phyloP scores from a whole-genome alignment of 768 basidiomycete genomes.

The Tylopilus balloui region DNA sequence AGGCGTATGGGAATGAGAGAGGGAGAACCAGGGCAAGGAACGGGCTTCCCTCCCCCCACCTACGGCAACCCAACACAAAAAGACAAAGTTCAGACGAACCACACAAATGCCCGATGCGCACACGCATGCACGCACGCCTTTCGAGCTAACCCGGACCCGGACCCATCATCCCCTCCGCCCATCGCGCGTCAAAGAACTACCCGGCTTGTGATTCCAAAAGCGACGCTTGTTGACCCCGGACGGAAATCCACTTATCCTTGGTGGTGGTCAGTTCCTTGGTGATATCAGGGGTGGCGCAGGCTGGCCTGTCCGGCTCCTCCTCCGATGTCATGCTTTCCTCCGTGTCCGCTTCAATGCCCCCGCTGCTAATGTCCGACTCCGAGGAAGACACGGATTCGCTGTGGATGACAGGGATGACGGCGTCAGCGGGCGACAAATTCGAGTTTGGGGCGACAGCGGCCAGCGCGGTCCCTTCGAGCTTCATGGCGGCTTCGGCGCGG shows the following conservation, averaged over 20 bases:
- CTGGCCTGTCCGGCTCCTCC: slow-evolving; percentile 50
- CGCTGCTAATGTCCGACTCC: slow-evolving; percentile 56
- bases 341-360: slow-evolving; percentile 64
- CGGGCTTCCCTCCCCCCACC: neutral
- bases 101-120: neutral
- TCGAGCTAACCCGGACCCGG: neutral
- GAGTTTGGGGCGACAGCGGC: slow-evolving; percentile 10
- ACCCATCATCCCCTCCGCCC: neutral
- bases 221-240: slow-evolving; percentile 46
- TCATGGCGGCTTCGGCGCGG: slow-evolving; percentile 32
- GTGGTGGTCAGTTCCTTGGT: slow-evolving; percentile 24
- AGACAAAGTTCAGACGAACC: neutral
- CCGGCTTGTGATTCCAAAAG: slow-evolving; percentile 13
- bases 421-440: slow-evolving; percentile 9
- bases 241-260: slow-evolving; percentile 75
- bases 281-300: slow-evolving; percentile 7
- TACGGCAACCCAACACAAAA: neutral
- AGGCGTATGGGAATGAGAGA: neutral
- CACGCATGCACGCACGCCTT: neutral
- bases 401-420: slow-evolving; percentile 19
- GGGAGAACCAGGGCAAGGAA: neutral
- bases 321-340: slow-evolving; percentile 77
- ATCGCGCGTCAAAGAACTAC: neutral
- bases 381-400: slow-evolving; percentile 45
- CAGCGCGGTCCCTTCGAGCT: slow-evolving; percentile 17